phyloP scores from a whole-genome alignment of 2,329 filamentous ascomycete species.

The Aspergillus sp. region DNA sequence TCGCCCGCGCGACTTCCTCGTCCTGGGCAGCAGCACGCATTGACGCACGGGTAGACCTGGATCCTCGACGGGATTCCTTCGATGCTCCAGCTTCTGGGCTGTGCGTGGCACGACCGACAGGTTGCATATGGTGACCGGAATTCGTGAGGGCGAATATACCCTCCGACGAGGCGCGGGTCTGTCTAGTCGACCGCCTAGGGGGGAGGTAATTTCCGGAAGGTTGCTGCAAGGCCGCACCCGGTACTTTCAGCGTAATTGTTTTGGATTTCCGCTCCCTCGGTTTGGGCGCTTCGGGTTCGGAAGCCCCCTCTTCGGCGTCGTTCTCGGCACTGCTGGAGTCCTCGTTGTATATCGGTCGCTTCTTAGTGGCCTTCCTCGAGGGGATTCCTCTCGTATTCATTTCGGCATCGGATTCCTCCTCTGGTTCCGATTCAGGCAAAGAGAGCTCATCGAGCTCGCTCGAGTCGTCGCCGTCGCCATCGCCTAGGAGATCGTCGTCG shows the following conservation, averaged over 20 bases:
- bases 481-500: conserved; percentile 36
- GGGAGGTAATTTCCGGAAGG: conserved; percentile 15
- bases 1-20: conserved; percentile 10
- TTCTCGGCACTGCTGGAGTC: conserved; percentile 34
- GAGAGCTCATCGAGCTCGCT: conserved; percentile 34
- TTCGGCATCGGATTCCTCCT: conserved; percentile 36
- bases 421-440: conserved; percentile 37
- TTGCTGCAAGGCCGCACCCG: conserved; percentile 18
- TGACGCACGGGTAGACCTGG: conserved; percentile 28
- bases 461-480: conserved; percentile 31
- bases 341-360: conserved; percentile 49
- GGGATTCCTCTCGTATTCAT: conserved; percentile 50
- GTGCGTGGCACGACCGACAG: conserved; percentile 45
- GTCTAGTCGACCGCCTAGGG: conserved; percentile 48
- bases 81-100: conserved; percentile 37
- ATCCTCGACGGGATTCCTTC: conserved; percentile 13
- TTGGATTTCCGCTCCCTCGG: conserved; percentile 15
- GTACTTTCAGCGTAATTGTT: conserved; percentile 23
- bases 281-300: conserved; percentile 14
- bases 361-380: conserved; percentile 47
- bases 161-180: conserved; percentile 48
- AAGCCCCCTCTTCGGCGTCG: conserved; percentile 15
- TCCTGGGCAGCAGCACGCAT: conserved; percentile 31
- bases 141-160: conserved; percentile 50
- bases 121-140: conserved; percentile 48